Conservation (phyloP, 169 alveolate species). For the Plasmodium fragile region DNA sequence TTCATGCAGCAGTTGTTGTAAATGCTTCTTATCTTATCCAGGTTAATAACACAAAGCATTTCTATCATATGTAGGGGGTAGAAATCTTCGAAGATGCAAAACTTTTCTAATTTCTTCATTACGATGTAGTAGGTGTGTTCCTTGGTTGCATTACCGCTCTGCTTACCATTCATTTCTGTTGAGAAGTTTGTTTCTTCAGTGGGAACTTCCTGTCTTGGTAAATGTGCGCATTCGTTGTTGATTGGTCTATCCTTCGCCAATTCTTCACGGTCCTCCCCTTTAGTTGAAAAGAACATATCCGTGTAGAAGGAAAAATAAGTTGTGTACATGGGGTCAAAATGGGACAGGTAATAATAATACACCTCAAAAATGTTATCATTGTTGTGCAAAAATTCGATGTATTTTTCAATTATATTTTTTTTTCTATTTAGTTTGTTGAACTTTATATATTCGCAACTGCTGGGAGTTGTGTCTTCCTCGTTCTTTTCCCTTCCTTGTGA, state of each 20-base stretch:
- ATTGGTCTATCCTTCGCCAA: not conserved
- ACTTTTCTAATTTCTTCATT: conserved; percentile 56
- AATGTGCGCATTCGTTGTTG: not conserved
- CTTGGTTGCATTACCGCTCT: not conserved
- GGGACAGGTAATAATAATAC: conserved; percentile 60
- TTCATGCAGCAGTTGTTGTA: conserved; percentile 66
- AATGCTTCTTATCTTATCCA: conserved; percentile 40
- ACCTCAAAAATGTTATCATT: conserved; percentile 47
- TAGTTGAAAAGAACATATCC: conserved; percentile 25
- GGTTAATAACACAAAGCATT: conserved; percentile 62
- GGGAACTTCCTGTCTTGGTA: not conserved
- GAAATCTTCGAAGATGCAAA: conserved; percentile 74
- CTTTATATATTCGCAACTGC: not conserved
- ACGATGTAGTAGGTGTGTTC: conserved; percentile 27
- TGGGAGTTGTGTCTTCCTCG: not conserved
- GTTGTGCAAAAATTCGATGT: conserved; percentile 16
- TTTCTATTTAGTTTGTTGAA: conserved; percentile 27
- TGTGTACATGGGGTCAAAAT: conserved; percentile 54
- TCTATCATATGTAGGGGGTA: conserved; percentile 74
- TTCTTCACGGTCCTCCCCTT: not conserved
- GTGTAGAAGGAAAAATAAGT: conserved; percentile 39
- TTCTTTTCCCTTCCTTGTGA: not conserved
- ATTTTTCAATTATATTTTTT: conserved; percentile 22
- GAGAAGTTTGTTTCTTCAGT: not conserved
- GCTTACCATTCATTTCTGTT: not conserved